Percentiles rank a stretch among this genome's conserved stretches.
Conservation (phyloP, 2,329 filamentous ascomycete species). For the Stemphylium lycopersici region DNA sequence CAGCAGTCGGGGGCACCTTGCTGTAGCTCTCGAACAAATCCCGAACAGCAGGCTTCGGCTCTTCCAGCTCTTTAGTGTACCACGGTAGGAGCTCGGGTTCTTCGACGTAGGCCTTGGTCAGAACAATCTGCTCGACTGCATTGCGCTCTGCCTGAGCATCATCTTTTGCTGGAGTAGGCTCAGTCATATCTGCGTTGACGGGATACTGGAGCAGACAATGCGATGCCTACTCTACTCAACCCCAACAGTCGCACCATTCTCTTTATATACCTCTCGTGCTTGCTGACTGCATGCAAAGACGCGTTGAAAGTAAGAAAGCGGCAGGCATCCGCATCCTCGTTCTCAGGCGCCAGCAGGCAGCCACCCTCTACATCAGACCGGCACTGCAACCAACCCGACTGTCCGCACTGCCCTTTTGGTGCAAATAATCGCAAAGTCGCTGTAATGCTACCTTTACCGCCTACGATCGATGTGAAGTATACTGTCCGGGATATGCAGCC, state of each 20-base stretch:
- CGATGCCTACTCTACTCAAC: background rate
- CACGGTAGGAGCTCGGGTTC: slow-evolving; percentile 36
- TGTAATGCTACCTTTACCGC: background rate
- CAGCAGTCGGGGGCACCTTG: slow-evolving; percentile 42
- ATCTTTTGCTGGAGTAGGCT: slow-evolving; percentile 2
- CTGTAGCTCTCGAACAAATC: slow-evolving; percentile 50
- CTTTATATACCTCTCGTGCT: slow-evolving; percentile 5
- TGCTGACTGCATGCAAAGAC: background rate
- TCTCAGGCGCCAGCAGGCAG: slow-evolving; percentile 1
- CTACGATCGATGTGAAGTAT: background rate
- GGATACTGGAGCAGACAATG: background rate
- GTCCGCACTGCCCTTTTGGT: background rate
- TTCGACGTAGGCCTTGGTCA: slow-evolving; percentile 26
- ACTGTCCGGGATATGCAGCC: background rate
- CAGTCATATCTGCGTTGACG: slow-evolving; percentile 16
- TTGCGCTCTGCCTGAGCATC: slow-evolving; percentile 11
- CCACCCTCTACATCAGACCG: slow-evolving; percentile 15
- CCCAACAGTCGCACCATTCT: background rate
- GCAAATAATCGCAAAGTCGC: background rate
- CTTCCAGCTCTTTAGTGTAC: slow-evolving; percentile 38
- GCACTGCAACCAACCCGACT: background rate
- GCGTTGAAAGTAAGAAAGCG: background rate
- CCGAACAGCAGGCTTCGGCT: slow-evolving; percentile 37
- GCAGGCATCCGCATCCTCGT: slow-evolving; percentile 10
- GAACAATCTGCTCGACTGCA: slow-evolving; percentile 19